A percentile compares a stretch with the other conserved stretches of the same genome.
Conservation (phyloP, 805 yeast genomes). For the Starmerella cellae region DNA sequence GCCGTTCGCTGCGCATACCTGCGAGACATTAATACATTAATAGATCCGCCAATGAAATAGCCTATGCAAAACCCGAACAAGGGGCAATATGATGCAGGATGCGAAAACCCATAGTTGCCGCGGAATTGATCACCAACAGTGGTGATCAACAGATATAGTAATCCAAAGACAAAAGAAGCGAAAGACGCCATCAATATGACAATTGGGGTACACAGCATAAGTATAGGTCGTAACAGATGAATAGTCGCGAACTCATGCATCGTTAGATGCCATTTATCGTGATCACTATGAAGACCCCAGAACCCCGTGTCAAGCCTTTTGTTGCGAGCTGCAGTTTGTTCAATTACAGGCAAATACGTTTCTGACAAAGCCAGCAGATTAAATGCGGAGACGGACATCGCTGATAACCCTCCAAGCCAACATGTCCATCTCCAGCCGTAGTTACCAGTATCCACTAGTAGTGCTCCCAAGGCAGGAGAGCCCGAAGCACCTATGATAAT, state of each 20-base stretch:
- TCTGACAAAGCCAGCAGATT: constrained; percentile 30
- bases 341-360: constrained; percentile 34
- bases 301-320: constrained; percentile 68
- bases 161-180: constrained; percentile 34
- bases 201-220: constrained; percentile 46
- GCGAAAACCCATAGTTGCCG: constrained; percentile 25
- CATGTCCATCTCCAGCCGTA: constrained; percentile 48
- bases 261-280: constrained; percentile 67
- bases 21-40: constrained; percentile 23
- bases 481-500: constrained; percentile 14
- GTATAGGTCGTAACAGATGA: constrained; percentile 65
- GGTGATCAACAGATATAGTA: constrained; percentile 32
- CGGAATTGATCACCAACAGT: constrained; percentile 30
- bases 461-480: constrained; percentile 25
- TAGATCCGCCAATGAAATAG: constrained; percentile 27
- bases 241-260: constrained; percentile 53
- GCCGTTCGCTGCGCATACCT: constrained; percentile 27
- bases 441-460: constrained; percentile 29
- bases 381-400: constrained; percentile 25
- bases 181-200: constrained; percentile 30
- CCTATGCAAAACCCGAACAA: constrained; percentile 28
- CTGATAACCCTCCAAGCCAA: constrained; percentile 38
- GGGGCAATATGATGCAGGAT: constrained; percentile 26
- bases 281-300: constrained; percentile 75
- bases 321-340: constrained; percentile 50